phyloP scores from a whole-genome alignment of 768 basidiomycete genomes.

The Boletellus ananiceps region DNA sequence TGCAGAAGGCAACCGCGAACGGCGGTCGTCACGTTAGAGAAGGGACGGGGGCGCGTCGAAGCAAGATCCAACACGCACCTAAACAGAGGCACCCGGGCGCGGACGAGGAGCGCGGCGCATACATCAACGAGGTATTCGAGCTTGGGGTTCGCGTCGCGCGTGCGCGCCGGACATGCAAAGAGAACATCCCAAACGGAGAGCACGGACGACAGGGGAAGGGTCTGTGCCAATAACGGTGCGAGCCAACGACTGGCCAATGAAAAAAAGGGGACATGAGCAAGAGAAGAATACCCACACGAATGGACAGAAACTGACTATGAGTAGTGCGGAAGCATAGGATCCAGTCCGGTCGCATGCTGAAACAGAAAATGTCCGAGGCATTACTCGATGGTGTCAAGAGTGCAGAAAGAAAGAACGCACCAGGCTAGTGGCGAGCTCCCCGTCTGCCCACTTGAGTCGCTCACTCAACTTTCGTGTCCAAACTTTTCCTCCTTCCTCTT shows the following conservation, averaged over 20 bases:
- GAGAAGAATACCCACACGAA: not conserved
- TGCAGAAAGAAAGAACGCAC: constrained; percentile 32
- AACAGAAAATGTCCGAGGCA: not conserved
- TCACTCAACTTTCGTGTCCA: constrained; percentile 66
- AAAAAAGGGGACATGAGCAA: not conserved
- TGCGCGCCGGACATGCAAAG: constrained; percentile 54
- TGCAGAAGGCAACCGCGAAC: constrained; percentile 21
- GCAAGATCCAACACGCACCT: constrained; percentile 38
- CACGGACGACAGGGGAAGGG: constrained; percentile 58
- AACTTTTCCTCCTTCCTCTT: constrained; percentile 53
- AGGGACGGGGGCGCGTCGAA: not conserved
- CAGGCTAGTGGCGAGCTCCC: constrained; percentile 54
- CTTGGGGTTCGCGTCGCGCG: constrained; percentile 52
- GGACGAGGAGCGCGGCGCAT: constrained; percentile 64
- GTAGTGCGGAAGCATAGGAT: constrained; percentile 72
- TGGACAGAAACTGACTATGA: constrained; percentile 55
- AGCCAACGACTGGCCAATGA: constrained; percentile 60
- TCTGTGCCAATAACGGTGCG: constrained; percentile 65
- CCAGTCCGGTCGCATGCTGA: constrained; percentile 60
- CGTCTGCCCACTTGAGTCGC: constrained; percentile 57
- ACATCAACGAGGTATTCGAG: constrained; percentile 67
- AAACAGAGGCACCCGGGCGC: constrained; percentile 49
- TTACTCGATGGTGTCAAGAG: not conserved
- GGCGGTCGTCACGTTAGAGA: not conserved
- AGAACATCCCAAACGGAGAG: constrained; percentile 68